Base-by-base conservation (phyloP, 805 yeast species). In the Lachancea mirantina region DNA sequence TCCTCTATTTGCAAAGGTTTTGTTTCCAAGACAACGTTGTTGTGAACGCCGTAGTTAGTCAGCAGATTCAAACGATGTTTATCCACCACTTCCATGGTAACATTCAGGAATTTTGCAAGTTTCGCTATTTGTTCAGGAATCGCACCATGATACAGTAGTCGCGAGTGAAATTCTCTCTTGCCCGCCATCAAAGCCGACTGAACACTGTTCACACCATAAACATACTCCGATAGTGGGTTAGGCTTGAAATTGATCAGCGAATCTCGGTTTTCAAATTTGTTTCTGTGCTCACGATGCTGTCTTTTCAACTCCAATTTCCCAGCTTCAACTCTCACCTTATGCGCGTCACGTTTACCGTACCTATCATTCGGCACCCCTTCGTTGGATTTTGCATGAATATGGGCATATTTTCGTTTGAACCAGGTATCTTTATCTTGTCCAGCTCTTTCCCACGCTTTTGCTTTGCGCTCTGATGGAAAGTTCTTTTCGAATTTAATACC, bases 151-250 rank as follows among this genome's bases (percentile, higher is more conserved):
- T 76, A 55, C 40, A 65, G 67, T 10, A 85, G 48, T 34, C 66
- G 67, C 22, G 71, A 68, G 51, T 68, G 72, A 32, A 65, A 67
- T 9, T 55, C 62, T 42, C 95, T 67, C 35, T 69, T 72, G 15
- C 64, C 60, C 6, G 78, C 70, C 14, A 59, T 52, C 37, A 87
- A 60, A 1, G 85, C 94, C 1, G 94, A 79, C 10, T 68, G 42
- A 2, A 87, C 89, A 0, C 94, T 62, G 35, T 81, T 78, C 0
- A 79, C 75, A 6, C 96, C 96, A 49, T 69, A 84, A 3, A 85
- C 57, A 49, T 78, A 79, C 49, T 85, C 95, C 30, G 68, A 56
- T 21, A 74, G 50, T 0, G 81, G 78, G 33, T 69, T 67, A 11
- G 54, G 49, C 26, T 44, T 39, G 13, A 57, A 31, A 8, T 45